A percentile compares a stretch with the other conserved stretches of the same genome.
Evolutionary conservation across 2,329 filamentous ascomycete species (phyloP).

Genomic region (Colletotrichum tropicale): DNA sequence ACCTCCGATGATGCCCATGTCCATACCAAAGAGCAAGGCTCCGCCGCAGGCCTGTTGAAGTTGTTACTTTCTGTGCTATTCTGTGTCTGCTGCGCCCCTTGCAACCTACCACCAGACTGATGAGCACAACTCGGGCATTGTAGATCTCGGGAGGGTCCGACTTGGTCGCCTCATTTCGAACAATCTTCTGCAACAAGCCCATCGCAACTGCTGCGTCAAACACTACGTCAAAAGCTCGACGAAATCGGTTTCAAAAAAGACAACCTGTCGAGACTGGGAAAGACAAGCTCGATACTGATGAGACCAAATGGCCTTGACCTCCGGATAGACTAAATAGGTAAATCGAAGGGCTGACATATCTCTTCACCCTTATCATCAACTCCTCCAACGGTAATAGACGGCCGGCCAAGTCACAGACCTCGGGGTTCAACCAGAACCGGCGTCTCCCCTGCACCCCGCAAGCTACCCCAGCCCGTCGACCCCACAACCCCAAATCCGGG

Average conservation of each 20-base stretch:
- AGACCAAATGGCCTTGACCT: neutral
- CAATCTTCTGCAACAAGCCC: conserved; percentile 36
- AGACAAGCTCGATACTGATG: neutral
- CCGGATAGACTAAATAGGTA: neutral
- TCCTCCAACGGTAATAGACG: neutral
- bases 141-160: conserved; percentile 71
- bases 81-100: neutral
- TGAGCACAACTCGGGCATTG: conserved; percentile 70
- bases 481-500: neutral
- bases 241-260: neutral
- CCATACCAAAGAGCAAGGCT: conserved; percentile 30
- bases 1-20: conserved; percentile 31
- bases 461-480: neutral
- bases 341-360: neutral
- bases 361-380: neutral
- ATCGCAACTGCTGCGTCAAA: neutral
- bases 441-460: neutral
- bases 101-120: conserved; percentile 59
- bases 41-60: neutral
- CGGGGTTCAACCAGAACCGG: neutral
- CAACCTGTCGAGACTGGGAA: neutral
- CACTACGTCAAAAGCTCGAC: neutral
- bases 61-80: neutral
- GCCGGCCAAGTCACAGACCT: neutral
- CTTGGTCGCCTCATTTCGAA: conserved; percentile 67